Evolutionary conservation across 2,329 filamentous ascomycete genomes (phyloP), one percentile per base, ranked within the genome.

Genomic region (Colletotrichum eleusines): DNA sequence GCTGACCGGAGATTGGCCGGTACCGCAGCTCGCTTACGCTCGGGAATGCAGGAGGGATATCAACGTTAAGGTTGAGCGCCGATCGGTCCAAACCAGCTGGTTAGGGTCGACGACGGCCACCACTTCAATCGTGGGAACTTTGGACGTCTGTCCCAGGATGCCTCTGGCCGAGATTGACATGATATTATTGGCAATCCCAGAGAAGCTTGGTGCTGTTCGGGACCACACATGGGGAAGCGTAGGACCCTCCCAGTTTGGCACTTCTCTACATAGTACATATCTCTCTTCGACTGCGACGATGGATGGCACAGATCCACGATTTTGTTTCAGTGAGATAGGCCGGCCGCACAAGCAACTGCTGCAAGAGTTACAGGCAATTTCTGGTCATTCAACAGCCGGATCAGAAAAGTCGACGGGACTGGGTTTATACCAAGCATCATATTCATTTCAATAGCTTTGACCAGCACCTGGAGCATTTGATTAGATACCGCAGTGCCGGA

Each of bases 61-160:
- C 79, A 1, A 75, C 73, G 0, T 73, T 72, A 0, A 78, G 61
- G 11, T 77, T 74, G 4, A 69, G 50, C 3, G 78, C 77, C 1
- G 79, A 40, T 1, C 44, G 51, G 12, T 64, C 62, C n/a, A n/a
- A n/a, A 0, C 73, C 77, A 16, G 64, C 66, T 18, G 75, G 75
- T 57, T 73, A 14, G 76, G 73, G 40, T 80, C 79, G 33, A 81
- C 77, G 18, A 81, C 72, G 65, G 77, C 78, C 1, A 75, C 70
- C 5, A 81, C 75, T 5, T 74, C 64, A 18, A n/a, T n/a, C n/a
- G n/a, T n/a, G n/a, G n/a, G n/a, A n/a, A n/a, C n/a, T n/a, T n/a
- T n/a, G n/a, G n/a, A n/a, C n/a, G n/a, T n/a, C n/a, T n/a, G n/a
- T n/a, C n/a, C n/a, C n/a, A n/a, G n/a, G n/a, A n/a, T n/a, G n/a